Percentiles rank a stretch among this genome's conserved stretches.
Conservation (phyloP, 768 basidiomycete species). For the Ramaria sp. region DNA sequence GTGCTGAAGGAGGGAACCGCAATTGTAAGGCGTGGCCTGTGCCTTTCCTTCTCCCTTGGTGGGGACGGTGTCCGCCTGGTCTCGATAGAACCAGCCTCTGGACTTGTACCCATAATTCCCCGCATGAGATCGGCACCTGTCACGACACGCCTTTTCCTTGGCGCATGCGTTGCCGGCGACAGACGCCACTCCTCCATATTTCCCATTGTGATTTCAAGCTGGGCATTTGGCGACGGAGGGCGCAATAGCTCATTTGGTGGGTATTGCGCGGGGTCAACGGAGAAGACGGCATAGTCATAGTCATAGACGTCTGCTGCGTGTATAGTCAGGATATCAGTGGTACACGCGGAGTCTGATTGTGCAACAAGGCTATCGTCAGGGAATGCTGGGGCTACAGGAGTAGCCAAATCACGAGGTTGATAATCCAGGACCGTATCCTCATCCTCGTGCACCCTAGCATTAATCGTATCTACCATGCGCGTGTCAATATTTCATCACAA, state of each 20-base stretch:
- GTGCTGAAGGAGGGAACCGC: neutral
- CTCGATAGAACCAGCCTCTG: neutral
- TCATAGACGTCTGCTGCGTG: neutral
- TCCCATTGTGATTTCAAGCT: slow-evolving; percentile 1
- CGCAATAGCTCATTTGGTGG: neutral
- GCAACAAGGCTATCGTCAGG: neutral
- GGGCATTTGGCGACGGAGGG: slow-evolving; percentile 1
- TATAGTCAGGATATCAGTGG: neutral
- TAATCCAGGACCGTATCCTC: neutral
- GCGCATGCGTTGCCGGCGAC: neutral
- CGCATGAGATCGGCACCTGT: slow-evolving; percentile 7
- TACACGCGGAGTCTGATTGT: neutral
- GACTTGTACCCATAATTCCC: neutral
- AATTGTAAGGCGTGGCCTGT: slow-evolving; percentile 5
- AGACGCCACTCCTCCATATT: neutral
- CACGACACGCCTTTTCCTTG: neutral
- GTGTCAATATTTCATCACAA: neutral
- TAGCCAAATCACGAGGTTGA: neutral
- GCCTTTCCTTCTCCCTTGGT: neutral
- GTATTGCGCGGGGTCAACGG: neutral
- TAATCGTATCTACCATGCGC: neutral
- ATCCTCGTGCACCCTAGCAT: neutral
- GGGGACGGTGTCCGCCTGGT: neutral
- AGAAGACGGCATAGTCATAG: neutral
- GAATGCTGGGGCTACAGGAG: neutral